A percentile compares a stretch with the other conserved stretches of the same genome.
Evolutionary conservation across 352 stramenopile species (phyloP).

Genomic region (Phytopythium delawarense): DNA sequence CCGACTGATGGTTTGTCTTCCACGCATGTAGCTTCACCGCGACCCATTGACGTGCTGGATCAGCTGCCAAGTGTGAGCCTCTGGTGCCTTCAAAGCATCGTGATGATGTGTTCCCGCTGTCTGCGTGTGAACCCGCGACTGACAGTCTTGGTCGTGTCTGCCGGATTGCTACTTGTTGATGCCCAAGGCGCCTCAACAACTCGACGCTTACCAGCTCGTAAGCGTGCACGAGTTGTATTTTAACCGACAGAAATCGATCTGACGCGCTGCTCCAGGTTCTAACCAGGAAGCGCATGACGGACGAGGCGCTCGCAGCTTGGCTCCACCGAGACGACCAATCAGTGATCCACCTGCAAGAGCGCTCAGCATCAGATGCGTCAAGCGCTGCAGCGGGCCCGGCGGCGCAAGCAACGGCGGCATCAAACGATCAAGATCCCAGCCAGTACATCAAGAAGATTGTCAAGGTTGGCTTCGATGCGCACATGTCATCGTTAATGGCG

Average conservation of each 20-base stretch:
- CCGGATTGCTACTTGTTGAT: neutral
- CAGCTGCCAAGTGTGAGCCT: constrained; percentile 21
- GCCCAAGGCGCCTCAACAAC: constrained; percentile 3
- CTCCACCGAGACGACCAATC: neutral
- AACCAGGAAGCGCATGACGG: constrained; percentile 6
- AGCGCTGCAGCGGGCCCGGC: neutral
- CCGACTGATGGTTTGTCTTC: neutral
- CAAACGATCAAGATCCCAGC: constrained; percentile 3
- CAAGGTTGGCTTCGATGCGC: constrained; percentile 11
- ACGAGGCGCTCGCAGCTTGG: constrained; percentile 3
- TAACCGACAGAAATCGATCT: neutral
- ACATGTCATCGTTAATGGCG: neutral
- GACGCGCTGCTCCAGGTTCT: neutral
- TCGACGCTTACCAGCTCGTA: constrained; percentile 14
- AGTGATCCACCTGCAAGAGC: neutral
- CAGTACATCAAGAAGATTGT: constrained; percentile 17
- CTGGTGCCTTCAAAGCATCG: neutral
- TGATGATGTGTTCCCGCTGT: neutral
- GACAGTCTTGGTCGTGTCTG: neutral
- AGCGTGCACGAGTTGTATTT: neutral
- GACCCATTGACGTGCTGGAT: constrained; percentile 23
- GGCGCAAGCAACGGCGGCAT: neutral
- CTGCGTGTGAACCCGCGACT: neutral
- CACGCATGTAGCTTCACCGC: constrained; percentile 12
- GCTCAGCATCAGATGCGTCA: neutral